These are phyloP conservation scores for Crucihimalaya himalaica DNA, from an alignment of 345 rosid species.

Conservation along the genomic window DNA sequence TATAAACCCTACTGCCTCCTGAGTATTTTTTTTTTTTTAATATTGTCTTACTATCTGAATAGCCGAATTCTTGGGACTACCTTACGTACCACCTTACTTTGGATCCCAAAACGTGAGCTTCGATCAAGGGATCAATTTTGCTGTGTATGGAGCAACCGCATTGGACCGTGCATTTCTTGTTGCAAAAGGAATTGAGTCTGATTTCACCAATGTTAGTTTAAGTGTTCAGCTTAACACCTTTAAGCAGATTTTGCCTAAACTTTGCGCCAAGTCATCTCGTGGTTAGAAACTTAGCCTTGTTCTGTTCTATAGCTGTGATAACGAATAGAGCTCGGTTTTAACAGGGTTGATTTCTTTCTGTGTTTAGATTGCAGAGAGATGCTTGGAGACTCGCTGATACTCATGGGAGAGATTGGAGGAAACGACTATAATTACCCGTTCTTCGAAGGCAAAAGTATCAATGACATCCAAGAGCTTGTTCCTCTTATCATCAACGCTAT, in stretches of 20 bases:
- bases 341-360: background rate
- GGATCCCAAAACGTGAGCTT: constrained; percentile 42
- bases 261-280: constrained; percentile 43
- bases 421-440: constrained; percentile 50
- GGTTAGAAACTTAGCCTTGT: constrained; percentile 11
- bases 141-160: constrained; percentile 56
- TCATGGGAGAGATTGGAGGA: constrained; percentile 65
- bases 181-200: constrained; percentile 37
- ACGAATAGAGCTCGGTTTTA: background rate
- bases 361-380: constrained; percentile 41
- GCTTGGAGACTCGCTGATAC: constrained; percentile 43
- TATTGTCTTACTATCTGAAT: background rate
- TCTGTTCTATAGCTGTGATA: background rate
- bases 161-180: constrained; percentile 39
- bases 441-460: constrained; percentile 19
- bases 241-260: constrained; percentile 46
- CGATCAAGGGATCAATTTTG: constrained; percentile 52
- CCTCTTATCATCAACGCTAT: constrained; percentile 44
- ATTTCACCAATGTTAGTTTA: constrained; percentile 41
- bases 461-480: constrained; percentile 36
- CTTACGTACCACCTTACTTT: constrained; percentile 44
- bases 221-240: constrained; percentile 45
- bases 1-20: background rate
- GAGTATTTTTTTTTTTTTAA: background rate
- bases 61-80: constrained; percentile 51